Conservation (phyloP, 148 eudicot genomes). For the Fagopyrum esculentum region DNA sequence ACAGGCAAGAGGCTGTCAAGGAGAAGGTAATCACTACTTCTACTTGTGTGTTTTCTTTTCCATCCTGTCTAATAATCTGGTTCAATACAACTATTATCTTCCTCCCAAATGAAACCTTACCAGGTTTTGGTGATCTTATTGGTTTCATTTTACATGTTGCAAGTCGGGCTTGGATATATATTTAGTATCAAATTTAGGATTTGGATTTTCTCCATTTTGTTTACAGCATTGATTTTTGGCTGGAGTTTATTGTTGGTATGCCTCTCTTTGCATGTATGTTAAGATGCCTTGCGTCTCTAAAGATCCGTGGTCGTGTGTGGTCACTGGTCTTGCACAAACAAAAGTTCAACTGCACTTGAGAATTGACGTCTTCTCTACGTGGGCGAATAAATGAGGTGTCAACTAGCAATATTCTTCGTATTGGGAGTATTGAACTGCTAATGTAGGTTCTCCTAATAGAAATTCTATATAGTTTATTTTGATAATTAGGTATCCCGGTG, state of each 20-base stretch:
- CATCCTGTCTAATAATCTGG: background rate
- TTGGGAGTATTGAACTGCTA: background rate
- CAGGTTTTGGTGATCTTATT: background rate
- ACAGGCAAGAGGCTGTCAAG: slow-evolving; percentile 22
- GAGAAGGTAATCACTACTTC: slow-evolving; percentile 18
- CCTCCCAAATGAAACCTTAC: background rate
- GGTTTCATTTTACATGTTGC: background rate
- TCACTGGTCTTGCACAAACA: background rate
- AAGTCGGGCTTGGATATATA: background rate
- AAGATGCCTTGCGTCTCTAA: background rate
- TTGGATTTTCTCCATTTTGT: background rate
- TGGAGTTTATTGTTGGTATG: background rate
- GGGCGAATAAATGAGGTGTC: background rate
- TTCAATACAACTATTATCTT: background rate
- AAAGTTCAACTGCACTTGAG: background rate
- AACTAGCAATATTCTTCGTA: background rate
- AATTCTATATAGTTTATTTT: background rate
- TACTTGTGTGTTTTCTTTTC: background rate
- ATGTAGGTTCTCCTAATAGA: background rate
- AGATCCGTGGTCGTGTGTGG: background rate
- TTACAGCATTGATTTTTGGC: background rate
- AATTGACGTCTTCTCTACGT: background rate
- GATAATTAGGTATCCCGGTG: background rate
- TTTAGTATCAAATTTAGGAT: background rate
- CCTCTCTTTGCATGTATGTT: background rate